Evolutionary conservation across 2,329 filamentous ascomycete species (phyloP).

Genomic region (Hypoxylon rubiginosum): DNA sequence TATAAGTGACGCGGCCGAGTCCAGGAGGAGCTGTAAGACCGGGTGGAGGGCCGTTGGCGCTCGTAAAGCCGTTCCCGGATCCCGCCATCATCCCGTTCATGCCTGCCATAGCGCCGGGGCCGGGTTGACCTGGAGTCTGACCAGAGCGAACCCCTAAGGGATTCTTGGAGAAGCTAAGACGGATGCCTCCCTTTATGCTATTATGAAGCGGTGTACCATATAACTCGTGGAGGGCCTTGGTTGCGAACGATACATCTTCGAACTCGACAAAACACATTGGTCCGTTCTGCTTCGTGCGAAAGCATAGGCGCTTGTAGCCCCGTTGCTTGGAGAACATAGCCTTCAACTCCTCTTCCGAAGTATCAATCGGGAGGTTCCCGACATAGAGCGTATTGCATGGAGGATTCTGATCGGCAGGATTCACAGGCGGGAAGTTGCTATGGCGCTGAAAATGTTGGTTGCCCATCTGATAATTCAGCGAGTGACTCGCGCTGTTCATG

Average conservation of each 20-base stretch:
- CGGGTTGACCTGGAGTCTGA: constrained; percentile 66
- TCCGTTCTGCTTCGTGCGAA: constrained; percentile 93
- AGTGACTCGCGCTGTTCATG: constrained; percentile 60
- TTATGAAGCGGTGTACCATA: constrained; percentile 91
- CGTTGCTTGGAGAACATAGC: constrained; percentile 92
- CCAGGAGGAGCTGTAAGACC: constrained; percentile 83
- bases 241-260: constrained; percentile 91
- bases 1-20: constrained; percentile 57
- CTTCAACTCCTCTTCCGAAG: constrained; percentile 95
- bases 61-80: constrained; percentile 72
- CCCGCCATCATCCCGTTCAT: constrained; percentile 70
- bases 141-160: constrained; percentile 90
- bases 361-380: constrained; percentile 93
- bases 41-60: constrained; percentile 82
- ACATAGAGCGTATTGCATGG: constrained; percentile 99
- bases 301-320: constrained; percentile 95
- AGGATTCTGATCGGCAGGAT: constrained; percentile 95
- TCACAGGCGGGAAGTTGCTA: constrained; percentile 82
- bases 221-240: constrained; percentile 88
- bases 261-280: constrained; percentile 99
- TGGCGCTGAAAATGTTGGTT: constrained; percentile 71
- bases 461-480: constrained; percentile 67
- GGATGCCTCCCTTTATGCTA: constrained; percentile 93
- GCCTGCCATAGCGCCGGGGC: constrained; percentile 61
- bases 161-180: constrained; percentile 97